Percentiles rank a stretch among this genome's conserved stretches.
Conservation (phyloP, 1,139 yeast genomes). For the Kodamaea arcana region DNA sequence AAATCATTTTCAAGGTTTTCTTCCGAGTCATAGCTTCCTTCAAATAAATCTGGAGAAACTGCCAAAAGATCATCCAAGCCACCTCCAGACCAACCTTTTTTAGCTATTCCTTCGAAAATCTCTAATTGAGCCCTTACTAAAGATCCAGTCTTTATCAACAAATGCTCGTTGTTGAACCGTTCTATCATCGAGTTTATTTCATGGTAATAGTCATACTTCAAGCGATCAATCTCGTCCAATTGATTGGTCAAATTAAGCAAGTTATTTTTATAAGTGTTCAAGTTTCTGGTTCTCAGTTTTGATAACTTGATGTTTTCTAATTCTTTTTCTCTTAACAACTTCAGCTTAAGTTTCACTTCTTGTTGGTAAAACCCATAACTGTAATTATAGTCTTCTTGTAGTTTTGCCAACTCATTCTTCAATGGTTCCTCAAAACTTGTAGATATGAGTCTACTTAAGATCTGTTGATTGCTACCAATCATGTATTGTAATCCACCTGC, state of each 20-base stretch:
- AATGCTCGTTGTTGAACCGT: constrained; percentile 39
- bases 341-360: constrained; percentile 49
- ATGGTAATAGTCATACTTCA: constrained; percentile 72
- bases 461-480: constrained; percentile 73
- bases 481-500: constrained; percentile 79
- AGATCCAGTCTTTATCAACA: constrained; percentile 57
- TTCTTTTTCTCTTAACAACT: constrained; percentile 51
- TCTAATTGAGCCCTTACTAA: constrained; percentile 77
- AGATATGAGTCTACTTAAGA: constrained; percentile 55
- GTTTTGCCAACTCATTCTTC: constrained; percentile 34
- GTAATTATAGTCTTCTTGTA: constrained; percentile 34
- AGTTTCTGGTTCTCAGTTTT: constrained; percentile 53
- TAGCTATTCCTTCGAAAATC: constrained; percentile 74
- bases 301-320: constrained; percentile 53
- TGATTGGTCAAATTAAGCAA: constrained; percentile 65
- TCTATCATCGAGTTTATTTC: constrained; percentile 54
- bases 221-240: constrained; percentile 71
- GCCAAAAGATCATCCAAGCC: constrained; percentile 66
- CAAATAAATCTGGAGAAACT: constrained; percentile 53
- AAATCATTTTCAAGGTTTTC: constrained; percentile 11
- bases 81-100: constrained; percentile 85
- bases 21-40: constrained; percentile 12
- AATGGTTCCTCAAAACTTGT: constrained; percentile 57
- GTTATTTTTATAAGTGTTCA: constrained; percentile 61
- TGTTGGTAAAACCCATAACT: constrained; percentile 53